Conservation (phyloP, 169 alveolate species). For the Theileria annulata region DNA sequence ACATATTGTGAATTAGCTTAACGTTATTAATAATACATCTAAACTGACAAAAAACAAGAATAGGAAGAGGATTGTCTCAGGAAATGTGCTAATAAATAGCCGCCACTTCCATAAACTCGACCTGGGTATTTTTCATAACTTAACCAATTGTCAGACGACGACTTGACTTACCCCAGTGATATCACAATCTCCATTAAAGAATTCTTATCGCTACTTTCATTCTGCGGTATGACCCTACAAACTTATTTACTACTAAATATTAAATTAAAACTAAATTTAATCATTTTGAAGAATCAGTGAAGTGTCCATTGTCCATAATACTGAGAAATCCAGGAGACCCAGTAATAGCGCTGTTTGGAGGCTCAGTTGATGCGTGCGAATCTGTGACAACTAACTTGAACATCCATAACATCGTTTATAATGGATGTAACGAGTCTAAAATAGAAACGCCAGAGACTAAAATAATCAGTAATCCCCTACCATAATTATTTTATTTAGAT, state of each 20-base stretch:
- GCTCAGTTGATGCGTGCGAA: constrained; percentile 49
- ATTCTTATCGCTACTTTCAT: constrained; percentile 43
- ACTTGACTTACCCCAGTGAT: constrained; percentile 32
- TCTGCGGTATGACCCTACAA: constrained; percentile 19
- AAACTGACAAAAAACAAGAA: not conserved
- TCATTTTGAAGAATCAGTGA: constrained; percentile 37
- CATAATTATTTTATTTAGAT: not conserved
- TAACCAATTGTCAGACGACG: constrained; percentile 27
- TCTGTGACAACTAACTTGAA: constrained; percentile 27
- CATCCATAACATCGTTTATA: constrained; percentile 41
- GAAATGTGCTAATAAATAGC: constrained; percentile 53
- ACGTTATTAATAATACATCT: constrained; percentile 30
- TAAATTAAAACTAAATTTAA: no score
- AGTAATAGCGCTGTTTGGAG: constrained; percentile 60
- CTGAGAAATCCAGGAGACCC: constrained; percentile 58
- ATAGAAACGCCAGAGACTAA: constrained; percentile 6
- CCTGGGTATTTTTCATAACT: constrained; percentile 25
- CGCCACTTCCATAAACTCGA: constrained; percentile 42
- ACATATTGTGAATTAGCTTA: not conserved
- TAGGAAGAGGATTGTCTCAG: constrained; percentile 38
- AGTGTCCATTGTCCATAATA: constrained; percentile 51
- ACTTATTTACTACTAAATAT: not conserved
- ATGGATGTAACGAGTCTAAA: constrained; percentile 11
- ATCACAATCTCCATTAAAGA: constrained; percentile 51
- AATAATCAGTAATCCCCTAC: not conserved